Evolutionary conservation across 1,284 basidiomycete genomes (phyloP), one percentile per base, ranked within the genome.

Genomic region (Cryptococcus depauperatus): DNA sequence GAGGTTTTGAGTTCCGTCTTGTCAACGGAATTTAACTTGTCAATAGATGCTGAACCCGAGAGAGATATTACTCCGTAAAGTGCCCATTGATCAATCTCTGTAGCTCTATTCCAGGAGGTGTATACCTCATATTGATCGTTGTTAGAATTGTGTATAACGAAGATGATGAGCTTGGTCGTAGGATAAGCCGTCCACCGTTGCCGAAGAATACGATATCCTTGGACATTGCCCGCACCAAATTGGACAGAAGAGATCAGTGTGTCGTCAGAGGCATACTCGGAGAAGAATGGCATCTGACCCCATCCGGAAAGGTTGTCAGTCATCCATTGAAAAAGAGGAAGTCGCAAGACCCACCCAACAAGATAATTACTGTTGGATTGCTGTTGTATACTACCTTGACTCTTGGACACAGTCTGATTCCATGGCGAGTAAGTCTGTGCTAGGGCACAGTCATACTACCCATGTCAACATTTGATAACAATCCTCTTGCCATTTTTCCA

Each of bases 31-130:
- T 30, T 35, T 16, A 46, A 19, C 19, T 27, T 41, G 14, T 38
- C 21, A 11, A 27, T 9, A 5, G 38, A 25, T 14, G 48, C 52
- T 6, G 41, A 39, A 19, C 50, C 56, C 35, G 43, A 38, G 1
- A 43, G 41, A 5, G 39, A 35, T 19, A 46, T 46, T 13, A 30
- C 44, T 9, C 46, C 55, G 14, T 51, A 34, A 4, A 61, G 30
- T 25, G 51, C 50, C 56, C 56, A 67, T 0, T 28, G 41, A 1
- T 37, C 27, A 16, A 67, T 56, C 33, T 65, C 57, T 6, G 65
- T 67, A 1, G 62, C 62, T 11, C 66, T 65, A 43, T 66, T 67
- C 66, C 66, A 69, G 1, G 54, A 57, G 10, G 54, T 41, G 46
- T 50, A 52, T 28, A 54, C 22, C 26, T 45, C 45, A 39, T 47